phyloP scores from a whole-genome alignment of 2,329 filamentous ascomycete species.

The Cercospora sp. region DNA sequence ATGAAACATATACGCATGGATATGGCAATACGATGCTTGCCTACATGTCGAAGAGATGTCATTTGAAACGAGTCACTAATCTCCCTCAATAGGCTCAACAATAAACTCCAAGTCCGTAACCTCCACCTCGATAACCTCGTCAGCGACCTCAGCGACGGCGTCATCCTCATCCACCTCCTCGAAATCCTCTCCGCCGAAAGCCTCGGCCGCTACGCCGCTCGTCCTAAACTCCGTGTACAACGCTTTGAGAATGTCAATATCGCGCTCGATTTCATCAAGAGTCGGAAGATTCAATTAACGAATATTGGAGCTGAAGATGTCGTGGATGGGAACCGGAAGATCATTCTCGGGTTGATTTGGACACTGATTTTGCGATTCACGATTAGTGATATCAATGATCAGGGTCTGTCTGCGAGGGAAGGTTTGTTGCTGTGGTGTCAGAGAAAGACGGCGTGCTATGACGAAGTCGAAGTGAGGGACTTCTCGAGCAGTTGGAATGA shows the following conservation, averaged over 20 bases:
- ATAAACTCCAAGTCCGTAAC: constrained; percentile 78
- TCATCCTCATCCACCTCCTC: constrained; percentile 92
- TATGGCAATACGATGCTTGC: neutral
- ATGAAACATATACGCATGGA: neutral
- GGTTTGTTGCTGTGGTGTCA: constrained; percentile 96
- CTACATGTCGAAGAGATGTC: neutral
- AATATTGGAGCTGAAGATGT: constrained; percentile 99
- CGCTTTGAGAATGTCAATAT: constrained; percentile 98
- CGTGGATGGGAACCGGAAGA: constrained; percentile 96
- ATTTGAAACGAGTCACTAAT: neutral
- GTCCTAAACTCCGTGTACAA: constrained; percentile 93
- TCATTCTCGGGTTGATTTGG: constrained; percentile 96
- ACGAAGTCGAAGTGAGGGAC: constrained; percentile 91
- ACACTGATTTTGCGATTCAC: constrained; percentile 97
- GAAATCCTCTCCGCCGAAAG: constrained; percentile 95
- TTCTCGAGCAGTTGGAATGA: constrained; percentile 98
- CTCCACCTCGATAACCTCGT: constrained; percentile 86
- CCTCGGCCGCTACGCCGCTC: constrained; percentile 92
- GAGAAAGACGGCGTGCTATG: constrained; percentile 96
- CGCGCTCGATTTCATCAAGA: constrained; percentile 89
- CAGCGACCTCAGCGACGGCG: constrained; percentile 86
- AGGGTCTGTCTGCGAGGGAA: constrained; percentile 96
- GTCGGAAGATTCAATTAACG: constrained; percentile 89
- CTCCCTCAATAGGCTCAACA: constrained; percentile 72
- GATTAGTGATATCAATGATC: constrained; percentile 97